Percentiles rank a stretch among this genome's conserved stretches.
Conservation (phyloP, 441 rosid genomes). For the Melastoma candidum region DNA sequence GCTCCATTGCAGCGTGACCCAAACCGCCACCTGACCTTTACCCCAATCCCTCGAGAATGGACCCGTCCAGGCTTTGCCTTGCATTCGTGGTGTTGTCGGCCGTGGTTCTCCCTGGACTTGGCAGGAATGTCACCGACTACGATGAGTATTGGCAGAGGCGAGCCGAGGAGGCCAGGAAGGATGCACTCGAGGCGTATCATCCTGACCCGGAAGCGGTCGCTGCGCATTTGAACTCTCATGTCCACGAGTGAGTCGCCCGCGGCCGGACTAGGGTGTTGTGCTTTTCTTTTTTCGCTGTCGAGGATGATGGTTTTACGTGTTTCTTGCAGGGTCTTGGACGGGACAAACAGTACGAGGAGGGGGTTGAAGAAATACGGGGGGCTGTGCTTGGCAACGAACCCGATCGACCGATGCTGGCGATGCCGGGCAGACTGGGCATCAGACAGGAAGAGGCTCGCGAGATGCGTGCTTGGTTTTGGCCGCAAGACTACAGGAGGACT, state of each 20-base stretch:
- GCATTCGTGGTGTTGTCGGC: constrained; percentile 28
- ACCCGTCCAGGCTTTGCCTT: constrained; percentile 3
- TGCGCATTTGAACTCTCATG: constrained; percentile 23
- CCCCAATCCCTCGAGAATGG: too few species aligned
- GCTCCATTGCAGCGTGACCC: too few species aligned
- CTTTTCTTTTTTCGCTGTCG: too few species aligned
- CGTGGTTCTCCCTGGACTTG: constrained; percentile 22
- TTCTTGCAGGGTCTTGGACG: background rate
- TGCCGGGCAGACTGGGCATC: constrained; percentile 33
- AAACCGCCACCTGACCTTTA: too few species aligned
- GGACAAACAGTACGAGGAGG: constrained; percentile 25
- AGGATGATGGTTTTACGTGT: too few species aligned
- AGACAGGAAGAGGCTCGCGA: constrained; percentile 30
- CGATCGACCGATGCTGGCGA: constrained; percentile 53
- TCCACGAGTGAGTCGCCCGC: constrained; percentile 13
- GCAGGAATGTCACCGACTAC: constrained; percentile 19
- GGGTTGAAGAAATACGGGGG: constrained; percentile 20
- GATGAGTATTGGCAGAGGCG: constrained; percentile 35
- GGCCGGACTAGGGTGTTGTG: too few species aligned
- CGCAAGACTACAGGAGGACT: constrained; percentile 38
- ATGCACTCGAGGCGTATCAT: constrained; percentile 23
- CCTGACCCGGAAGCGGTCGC: constrained; percentile 27
- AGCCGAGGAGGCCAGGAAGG: constrained; percentile 24
- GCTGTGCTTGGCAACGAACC: constrained; percentile 48
- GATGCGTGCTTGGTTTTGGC: constrained; percentile 43